Evolutionary conservation across 768 basidiomycete species (phyloP).

Genomic region (Suillus occidentalis): DNA sequence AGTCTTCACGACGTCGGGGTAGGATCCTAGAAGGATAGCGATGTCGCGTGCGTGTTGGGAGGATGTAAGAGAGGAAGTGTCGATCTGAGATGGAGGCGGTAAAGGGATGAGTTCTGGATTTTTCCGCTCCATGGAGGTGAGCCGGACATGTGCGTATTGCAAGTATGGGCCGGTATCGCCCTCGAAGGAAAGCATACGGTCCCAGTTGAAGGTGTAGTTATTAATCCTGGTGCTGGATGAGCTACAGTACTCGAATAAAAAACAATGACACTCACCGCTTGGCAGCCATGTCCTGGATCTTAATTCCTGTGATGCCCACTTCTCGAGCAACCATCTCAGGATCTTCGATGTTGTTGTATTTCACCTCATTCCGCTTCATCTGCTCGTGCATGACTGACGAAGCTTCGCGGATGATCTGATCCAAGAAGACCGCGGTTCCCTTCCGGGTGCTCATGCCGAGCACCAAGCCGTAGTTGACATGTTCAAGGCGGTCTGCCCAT

Average conservation of each 20-base stretch:
- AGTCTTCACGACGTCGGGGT: conserved; percentile 88
- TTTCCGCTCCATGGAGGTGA: conserved; percentile 88
- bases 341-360: no score
- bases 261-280: conserved; percentile 60
- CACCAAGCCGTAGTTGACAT: conserved; percentile 90
- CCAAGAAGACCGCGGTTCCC: conserved; percentile 95
- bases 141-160: conserved; percentile 94
- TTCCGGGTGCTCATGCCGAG: conserved; percentile 93
- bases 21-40: conserved; percentile 84
- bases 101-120: conserved; percentile 87
- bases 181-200: conserved; percentile 92
- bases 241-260: neutral
- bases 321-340: no score
- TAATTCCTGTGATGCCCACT: conserved; percentile 93
- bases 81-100: conserved; percentile 65
- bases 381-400: no score
- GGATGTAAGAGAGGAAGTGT: conserved; percentile 63
- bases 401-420: no score
- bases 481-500: conserved; percentile 81
- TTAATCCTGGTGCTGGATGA: conserved; percentile 62
- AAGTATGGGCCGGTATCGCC: conserved; percentile 96
- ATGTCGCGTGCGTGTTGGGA: no score
- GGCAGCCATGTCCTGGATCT: conserved; percentile 97
- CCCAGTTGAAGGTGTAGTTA: conserved; percentile 95
- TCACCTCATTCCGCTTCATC: no score